Percentiles rank a stretch among this genome's conserved stretches.
Evolutionary conservation across 305 asterid species (phyloP).

Genomic region (Solanum hybrid): DNA sequence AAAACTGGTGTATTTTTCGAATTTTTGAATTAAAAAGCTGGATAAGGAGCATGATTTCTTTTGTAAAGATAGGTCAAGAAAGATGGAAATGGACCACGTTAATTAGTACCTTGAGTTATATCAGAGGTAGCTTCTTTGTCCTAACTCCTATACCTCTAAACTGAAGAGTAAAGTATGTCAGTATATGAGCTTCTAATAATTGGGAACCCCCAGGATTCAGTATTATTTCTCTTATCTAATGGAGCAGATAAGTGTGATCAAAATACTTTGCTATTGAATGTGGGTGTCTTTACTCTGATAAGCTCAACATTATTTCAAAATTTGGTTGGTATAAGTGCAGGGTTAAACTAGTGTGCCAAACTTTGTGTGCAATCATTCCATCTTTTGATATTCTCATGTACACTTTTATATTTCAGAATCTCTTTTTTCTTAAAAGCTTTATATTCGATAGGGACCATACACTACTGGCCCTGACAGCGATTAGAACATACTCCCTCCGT

Average conservation of each 20-base stretch:
- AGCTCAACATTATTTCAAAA: not conserved
- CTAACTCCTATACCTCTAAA: not conserved
- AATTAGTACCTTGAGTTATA: conserved; percentile 19
- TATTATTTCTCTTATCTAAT: not conserved
- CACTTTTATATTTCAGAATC: not conserved
- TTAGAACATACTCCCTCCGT: not conserved
- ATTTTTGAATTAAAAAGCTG: not conserved
- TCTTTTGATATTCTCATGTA: not conserved
- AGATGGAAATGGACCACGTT: conserved; percentile 13
- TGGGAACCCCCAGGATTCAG: not conserved
- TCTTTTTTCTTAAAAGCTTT: not conserved
- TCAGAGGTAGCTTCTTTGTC: conserved; percentile 10
- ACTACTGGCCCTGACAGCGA: not conserved
- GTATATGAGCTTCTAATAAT: not conserved
- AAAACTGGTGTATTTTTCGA: not conserved
- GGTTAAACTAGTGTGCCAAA: not conserved
- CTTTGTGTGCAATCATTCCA: not conserved
- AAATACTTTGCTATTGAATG: not conserved
- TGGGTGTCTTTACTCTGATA: not conserved
- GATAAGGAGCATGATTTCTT: not conserved
- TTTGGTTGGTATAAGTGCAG: not conserved
- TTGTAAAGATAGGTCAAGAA: not conserved
- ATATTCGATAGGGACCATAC: not conserved
- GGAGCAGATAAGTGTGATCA: not conserved
- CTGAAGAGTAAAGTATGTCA: not conserved